phyloP scores from a whole-genome alignment of 2,329 filamentous ascomycete genomes.

The Curvularia sp. region DNA sequence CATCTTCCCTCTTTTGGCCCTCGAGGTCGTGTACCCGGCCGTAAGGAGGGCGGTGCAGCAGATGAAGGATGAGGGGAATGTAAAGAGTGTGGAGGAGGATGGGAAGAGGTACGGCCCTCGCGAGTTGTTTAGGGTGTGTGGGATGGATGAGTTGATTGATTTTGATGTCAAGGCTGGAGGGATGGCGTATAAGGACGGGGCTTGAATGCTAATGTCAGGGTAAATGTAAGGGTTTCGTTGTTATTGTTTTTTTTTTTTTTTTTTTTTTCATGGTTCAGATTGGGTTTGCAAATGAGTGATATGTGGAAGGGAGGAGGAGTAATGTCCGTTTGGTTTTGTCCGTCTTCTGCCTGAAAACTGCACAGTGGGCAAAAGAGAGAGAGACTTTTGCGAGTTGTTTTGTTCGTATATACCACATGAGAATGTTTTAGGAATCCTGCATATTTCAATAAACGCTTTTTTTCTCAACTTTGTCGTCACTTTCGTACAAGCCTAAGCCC shows the following conservation, averaged over 20 bases:
- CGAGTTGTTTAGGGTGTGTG: constrained; percentile 61
- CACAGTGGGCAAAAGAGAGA: neutral
- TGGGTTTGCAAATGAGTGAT: neutral
- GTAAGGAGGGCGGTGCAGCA: constrained; percentile 40
- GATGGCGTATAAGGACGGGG: constrained; percentile 37
- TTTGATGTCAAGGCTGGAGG: constrained; percentile 59
- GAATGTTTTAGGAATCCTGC: neutral
- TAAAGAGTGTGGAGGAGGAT: constrained; percentile 47
- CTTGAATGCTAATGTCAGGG: constrained; percentile 2
- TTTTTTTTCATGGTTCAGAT: neutral
- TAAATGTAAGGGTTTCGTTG: neutral
- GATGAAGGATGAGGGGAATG: constrained; percentile 37
- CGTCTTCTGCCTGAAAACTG: neutral
- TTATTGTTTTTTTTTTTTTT: neutral
- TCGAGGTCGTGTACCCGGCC: constrained; percentile 45
- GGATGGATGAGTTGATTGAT: constrained; percentile 58
- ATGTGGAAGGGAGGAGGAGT: neutral
- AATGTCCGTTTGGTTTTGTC: neutral
- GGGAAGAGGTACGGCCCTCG: constrained; percentile 56
- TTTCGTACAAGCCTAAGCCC: neutral
- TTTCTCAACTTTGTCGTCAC: neutral
- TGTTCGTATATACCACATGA: neutral
- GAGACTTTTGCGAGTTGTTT: neutral
- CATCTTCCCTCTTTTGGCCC: constrained; percentile 58
- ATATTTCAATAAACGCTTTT: too few species aligned